A percentile compares a stretch with the other conserved stretches of the same genome.
Evolutionary conservation across 768 basidiomycete species (phyloP).

Genomic region (Termitomyces sp.): DNA sequence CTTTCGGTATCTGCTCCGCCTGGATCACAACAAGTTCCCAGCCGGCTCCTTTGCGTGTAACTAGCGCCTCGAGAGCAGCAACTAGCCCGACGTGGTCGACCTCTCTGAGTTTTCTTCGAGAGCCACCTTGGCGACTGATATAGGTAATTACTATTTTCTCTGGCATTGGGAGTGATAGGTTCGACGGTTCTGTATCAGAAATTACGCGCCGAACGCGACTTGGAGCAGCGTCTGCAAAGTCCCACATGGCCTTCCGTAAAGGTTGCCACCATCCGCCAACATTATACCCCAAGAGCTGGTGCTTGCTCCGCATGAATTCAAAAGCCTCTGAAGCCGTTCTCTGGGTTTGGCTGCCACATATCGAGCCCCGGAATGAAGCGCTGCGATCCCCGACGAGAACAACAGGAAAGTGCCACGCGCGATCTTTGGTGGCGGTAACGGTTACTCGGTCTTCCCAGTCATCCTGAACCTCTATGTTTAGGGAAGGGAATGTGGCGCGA

Average conservation of each 20-base stretch:
- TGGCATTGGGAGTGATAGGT: slow-evolving; percentile 32
- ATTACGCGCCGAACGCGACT: neutral
- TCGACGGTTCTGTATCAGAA: slow-evolving; percentile 14
- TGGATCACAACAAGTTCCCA: slow-evolving; percentile 62
- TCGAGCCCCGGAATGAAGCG: slow-evolving; percentile 63
- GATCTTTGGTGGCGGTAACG: slow-evolving; percentile 25
- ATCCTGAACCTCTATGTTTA: slow-evolving; percentile 58
- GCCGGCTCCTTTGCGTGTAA: slow-evolving; percentile 26
- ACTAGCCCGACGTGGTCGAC: slow-evolving; percentile 56
- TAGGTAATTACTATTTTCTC: slow-evolving; percentile 64
- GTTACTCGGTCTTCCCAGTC: slow-evolving; percentile 68
- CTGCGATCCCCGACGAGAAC: slow-evolving; percentile 71
- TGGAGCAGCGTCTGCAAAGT: slow-evolving; percentile 51
- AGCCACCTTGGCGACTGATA: slow-evolving; percentile 58
- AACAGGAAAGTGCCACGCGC: slow-evolving; percentile 68
- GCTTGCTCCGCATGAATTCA: slow-evolving; percentile 37
- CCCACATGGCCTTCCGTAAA: slow-evolving; percentile 58
- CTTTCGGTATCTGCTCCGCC: slow-evolving; percentile 65
- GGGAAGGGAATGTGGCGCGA: slow-evolving; percentile 65
- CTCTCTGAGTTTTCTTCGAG: slow-evolving; percentile 44
- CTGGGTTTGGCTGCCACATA: slow-evolving; percentile 62
- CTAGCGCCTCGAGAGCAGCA: slow-evolving; percentile 44
- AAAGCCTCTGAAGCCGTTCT: slow-evolving; percentile 69
- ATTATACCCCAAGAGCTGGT: slow-evolving; percentile 30
- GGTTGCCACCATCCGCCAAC: slow-evolving; percentile 77